Evolutionary conservation across 2,329 filamentous ascomycete species (phyloP).

Genomic region (Aspergillus hortae): DNA sequence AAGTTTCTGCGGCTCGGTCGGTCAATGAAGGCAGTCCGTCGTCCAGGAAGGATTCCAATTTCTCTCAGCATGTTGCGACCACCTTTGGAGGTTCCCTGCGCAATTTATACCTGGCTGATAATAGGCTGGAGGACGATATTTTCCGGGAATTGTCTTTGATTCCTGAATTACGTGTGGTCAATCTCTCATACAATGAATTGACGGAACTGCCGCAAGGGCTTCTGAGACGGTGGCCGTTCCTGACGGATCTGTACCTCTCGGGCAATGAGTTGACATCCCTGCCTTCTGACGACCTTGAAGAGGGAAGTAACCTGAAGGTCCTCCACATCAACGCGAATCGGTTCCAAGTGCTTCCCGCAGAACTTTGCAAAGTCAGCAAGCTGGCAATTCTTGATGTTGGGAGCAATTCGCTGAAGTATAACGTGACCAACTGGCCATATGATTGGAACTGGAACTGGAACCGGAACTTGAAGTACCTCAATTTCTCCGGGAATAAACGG

Average conservation of each 20-base stretch:
- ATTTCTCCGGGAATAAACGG: slow-evolving; percentile 93
- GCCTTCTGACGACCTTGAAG: slow-evolving; percentile 89
- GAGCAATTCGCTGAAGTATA: slow-evolving; percentile 95
- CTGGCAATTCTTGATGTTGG: slow-evolving; percentile 89
- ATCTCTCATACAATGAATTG: slow-evolving; percentile 91
- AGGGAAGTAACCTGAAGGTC: slow-evolving; percentile 79
- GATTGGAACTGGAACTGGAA: slow-evolving; percentile 99
- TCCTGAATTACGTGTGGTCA: slow-evolving; percentile 79
- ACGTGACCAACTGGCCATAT: slow-evolving; percentile 97
- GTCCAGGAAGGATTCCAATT: slow-evolving; percentile 79
- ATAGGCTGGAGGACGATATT: slow-evolving; percentile 88
- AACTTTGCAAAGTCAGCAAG: slow-evolving; percentile 90
- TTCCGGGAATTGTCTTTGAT: slow-evolving; percentile 87
- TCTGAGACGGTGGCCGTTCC: slow-evolving; percentile 82
- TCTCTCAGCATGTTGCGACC: slow-evolving; percentile 73
- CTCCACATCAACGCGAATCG: slow-evolving; percentile 97
- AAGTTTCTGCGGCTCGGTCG: slow-evolving; percentile 72
- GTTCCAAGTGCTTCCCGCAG: slow-evolving; percentile 92
- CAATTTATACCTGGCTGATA: slow-evolving; percentile 86
- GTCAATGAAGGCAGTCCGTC: slow-evolving; percentile 57
- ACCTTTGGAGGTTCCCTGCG: slow-evolving; percentile 86
- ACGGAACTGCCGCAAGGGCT: slow-evolving; percentile 87
- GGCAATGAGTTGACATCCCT: slow-evolving; percentile 90
- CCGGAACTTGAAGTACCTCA: slow-evolving; percentile 88
- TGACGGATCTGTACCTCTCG: slow-evolving; percentile 89